phyloP scores from a whole-genome alignment of 331 rosid genomes.

The Rosa hybrid region DNA sequence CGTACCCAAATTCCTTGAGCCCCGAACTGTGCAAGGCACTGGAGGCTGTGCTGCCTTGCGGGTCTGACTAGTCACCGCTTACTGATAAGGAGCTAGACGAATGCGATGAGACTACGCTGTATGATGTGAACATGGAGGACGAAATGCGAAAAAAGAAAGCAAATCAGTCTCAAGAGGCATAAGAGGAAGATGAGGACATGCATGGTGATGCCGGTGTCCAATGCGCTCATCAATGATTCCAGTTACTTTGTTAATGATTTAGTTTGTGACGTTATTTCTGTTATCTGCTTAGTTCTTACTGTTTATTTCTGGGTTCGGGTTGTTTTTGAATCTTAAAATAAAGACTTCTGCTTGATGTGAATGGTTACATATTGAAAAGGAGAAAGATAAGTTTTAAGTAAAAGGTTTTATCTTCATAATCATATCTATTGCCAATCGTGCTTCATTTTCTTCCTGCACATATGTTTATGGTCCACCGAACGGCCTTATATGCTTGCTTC shows the following conservation, averaged over 20 bases:
- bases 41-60: constrained; percentile 36
- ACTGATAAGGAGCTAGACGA: constrained; percentile 49
- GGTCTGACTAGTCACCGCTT: constrained; percentile 27
- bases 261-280: no score
- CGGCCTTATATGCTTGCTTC: no score
- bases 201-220: constrained; percentile 38
- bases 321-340: not conserved
- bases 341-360: not conserved
- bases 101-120: constrained; percentile 52
- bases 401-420: no score
- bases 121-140: constrained; percentile 46
- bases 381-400: no score
- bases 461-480: no score
- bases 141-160: constrained; percentile 46
- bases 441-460: no score
- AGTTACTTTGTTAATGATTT: not conserved
- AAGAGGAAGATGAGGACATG: constrained; percentile 41
- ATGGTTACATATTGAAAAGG: no score
- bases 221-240: constrained; percentile 36
- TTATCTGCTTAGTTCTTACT: not conserved
- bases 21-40: constrained; percentile 32
- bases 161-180: constrained; percentile 37
- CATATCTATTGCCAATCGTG: no score
- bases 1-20: constrained; percentile 33
- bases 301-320: not conserved